Conservation (phyloP, 2,329 filamentous ascomycete genomes). For the Fusarium solani-melongenae region DNA sequence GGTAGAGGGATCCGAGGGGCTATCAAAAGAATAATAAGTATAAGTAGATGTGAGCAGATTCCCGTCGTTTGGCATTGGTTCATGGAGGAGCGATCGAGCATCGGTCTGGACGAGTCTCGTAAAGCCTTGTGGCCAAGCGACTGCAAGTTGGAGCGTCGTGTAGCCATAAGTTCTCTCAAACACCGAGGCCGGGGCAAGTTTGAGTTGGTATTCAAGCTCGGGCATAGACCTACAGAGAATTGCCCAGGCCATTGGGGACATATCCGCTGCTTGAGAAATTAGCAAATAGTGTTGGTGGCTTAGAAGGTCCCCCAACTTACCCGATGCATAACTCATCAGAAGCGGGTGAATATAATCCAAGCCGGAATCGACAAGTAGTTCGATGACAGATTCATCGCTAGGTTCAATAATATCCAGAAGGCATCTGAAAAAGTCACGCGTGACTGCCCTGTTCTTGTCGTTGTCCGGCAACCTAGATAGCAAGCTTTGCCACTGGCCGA, state of each 20-base stretch:
- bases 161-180: background rate
- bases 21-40: too few relatives aligned
- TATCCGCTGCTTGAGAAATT: background rate
- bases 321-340: background rate
- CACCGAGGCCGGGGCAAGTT: background rate
- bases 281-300: too few relatives aligned
- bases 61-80: background rate
- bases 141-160: background rate
- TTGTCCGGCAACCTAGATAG: background rate
- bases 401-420: background rate
- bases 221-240: background rate
- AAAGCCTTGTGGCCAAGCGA: background rate
- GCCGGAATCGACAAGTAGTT: background rate
- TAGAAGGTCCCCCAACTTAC: background rate
- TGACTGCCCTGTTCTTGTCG: too few relatives aligned
- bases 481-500: accelerated
- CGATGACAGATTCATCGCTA: background rate
- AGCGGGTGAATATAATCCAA: background rate
- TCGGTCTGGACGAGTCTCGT: background rate
- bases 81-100: background rate
- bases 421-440: background rate
- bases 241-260: background rate
- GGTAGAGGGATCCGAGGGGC: too few relatives aligned
- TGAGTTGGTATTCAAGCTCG: background rate
- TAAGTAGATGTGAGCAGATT: too few relatives aligned